Evolutionary conservation across 2,329 filamentous ascomycete species (phyloP), one percentile per base, ranked within the genome.

Genomic region (Alternaria sp.): DNA sequence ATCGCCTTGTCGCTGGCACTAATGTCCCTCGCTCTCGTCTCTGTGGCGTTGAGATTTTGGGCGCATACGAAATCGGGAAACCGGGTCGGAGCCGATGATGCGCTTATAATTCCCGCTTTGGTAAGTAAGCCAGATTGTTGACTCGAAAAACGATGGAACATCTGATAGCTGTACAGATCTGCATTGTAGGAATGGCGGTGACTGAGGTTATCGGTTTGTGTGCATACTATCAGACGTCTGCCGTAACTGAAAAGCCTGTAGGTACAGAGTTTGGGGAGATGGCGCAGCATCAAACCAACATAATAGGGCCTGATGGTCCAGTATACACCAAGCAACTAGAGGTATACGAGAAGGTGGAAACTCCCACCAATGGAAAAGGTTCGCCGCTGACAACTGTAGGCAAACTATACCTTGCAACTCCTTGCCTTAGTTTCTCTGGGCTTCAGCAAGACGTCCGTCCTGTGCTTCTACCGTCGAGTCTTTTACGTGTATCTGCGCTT

Each of bases 381-480:
- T 34, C 32, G 32, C 5, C 32, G 32, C 32, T 34, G 12, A 34
- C 32, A 34, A 34, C 32, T 34, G 32, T 9, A 34, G 32, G 32
- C 32, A 7, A 34, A 34, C 14, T 34, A 34, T 34, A 34, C 32
- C 32, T 7, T 38, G 22, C 52, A 55, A 48, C 12, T 55, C 5
- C 20, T 34, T 20, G 8, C 44, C 18, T 34, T 34, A 34, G 32
- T 16, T 6, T 57, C 44, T 30, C 7, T 57, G 12, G 54, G 44
- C 7, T 41, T 50, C 27, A 57, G n/a, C 30, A 57, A 57, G 44
- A 14, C n/a, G 2, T 57, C 54, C 5, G 44, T 57, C 20, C 25
- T 57, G 14, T 18, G 20, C n/a, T 57, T 57, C 22, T 57, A 57
- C 25, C 54, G 54, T 44, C 54, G 54, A 16, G 46, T 57, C 7